These are phyloP conservation scores for Penicillium brasilianum DNA, from an alignment of 2,329 filamentous ascomycete genomes.

Conservation along the genomic window DNA sequence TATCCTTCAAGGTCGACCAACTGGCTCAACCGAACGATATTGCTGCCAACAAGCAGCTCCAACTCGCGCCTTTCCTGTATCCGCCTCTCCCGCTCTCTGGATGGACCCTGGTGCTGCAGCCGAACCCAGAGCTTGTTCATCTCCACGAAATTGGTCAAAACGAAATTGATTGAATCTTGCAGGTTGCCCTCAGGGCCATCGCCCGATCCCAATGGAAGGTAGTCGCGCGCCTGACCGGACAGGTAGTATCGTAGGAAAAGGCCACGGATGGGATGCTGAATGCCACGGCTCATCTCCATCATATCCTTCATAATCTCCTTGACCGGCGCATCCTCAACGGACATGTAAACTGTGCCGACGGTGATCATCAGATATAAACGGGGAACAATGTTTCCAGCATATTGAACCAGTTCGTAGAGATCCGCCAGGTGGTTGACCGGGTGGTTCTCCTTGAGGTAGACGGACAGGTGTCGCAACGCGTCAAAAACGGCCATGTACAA, in stretches of 20 bases:
- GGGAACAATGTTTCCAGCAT: conserved; percentile 96
- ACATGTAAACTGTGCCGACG: conserved; percentile 98
- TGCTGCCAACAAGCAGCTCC: conserved; percentile 93
- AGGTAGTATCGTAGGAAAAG: conserved; percentile 96
- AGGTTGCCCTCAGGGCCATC: conserved; percentile 95
- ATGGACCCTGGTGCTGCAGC: conserved; percentile 95
- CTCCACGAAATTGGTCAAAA: conserved; percentile 97
- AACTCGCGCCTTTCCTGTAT: conserved; percentile 95
- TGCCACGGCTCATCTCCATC: conserved; percentile 99
- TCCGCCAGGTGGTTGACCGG: conserved; percentile 97
- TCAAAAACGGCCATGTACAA: conserved; percentile 99
- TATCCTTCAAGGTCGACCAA: conserved; percentile 94
- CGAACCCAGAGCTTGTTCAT: conserved; percentile 99
- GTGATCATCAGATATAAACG: conserved; percentile 99
- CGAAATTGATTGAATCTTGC: conserved; percentile 97
- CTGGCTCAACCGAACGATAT: conserved; percentile 92
- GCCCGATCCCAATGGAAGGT: conserved; percentile 77
- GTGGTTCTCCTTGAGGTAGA: conserved; percentile 96
- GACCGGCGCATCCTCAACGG: conserved; percentile 94
- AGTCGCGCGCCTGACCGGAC: conserved; percentile 90
- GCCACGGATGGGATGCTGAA: conserved; percentile 94
- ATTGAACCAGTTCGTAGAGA: conserved; percentile 95
- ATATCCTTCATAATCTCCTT: conserved; percentile 99
- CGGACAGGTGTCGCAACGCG: conserved; percentile 91
- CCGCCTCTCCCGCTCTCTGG: conserved; percentile 87